phyloP scores from a whole-genome alignment of 139 green algal genomes.

The Chlamydomonas applanata region DNA sequence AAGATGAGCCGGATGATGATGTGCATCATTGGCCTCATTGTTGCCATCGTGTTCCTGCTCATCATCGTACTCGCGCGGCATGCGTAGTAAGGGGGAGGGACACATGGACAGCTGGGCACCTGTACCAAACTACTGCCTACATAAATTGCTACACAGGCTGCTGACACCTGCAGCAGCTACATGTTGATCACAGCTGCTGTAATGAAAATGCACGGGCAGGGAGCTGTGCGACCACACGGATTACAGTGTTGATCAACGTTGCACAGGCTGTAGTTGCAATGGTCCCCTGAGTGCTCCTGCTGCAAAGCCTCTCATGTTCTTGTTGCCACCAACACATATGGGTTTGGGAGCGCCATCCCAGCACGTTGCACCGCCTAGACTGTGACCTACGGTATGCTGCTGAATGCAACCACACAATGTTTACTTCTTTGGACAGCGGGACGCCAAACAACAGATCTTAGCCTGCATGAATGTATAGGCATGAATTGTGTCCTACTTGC shows the following conservation, averaged over 20 bases:
- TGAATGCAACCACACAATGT: slow-evolving; percentile 24
- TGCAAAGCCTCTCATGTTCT: too few relatives aligned
- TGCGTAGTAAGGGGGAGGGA: background rate
- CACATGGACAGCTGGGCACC: background rate
- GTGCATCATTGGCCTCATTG: slow-evolving; percentile 91
- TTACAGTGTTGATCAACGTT: too few relatives aligned
- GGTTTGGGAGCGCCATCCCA: background rate
- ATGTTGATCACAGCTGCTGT: background rate
- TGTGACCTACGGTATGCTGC: background rate
- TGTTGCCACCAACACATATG: too few relatives aligned
- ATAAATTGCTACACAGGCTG: too few relatives aligned
- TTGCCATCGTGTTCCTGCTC: slow-evolving; percentile 82
- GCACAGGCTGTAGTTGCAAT: too few relatives aligned
- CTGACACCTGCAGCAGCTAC: background rate
- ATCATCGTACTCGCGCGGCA: slow-evolving; percentile 72
- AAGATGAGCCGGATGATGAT: slow-evolving; percentile 72
- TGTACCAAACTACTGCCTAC: too few relatives aligned
- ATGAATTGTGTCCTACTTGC: slow-evolving; percentile 52
- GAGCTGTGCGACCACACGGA: background rate
- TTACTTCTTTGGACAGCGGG: slow-evolving; percentile 26
- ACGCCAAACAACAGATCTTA: too few relatives aligned
- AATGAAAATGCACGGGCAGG: background rate
- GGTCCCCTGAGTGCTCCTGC: too few relatives aligned
- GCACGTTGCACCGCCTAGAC: background rate
- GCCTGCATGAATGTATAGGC: too few relatives aligned